A percentile compares a stretch with the other conserved stretches of the same genome.
phyloP scores from a whole-genome alignment of 2,329 filamentous ascomycete genomes.

The Myriangium duriaei region DNA sequence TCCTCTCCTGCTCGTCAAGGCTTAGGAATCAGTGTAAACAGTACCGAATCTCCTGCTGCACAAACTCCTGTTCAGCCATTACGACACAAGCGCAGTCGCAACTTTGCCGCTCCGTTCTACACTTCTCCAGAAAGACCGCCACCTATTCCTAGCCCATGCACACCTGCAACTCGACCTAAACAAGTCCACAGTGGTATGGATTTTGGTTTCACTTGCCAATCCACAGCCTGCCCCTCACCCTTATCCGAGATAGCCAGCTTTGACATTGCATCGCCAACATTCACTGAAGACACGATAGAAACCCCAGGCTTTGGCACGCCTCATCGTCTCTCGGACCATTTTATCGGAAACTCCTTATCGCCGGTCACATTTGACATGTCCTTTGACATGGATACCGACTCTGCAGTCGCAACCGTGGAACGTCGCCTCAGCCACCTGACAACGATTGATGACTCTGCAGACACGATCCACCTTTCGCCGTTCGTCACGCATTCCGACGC shows the following conservation, averaged over 20 bases:
- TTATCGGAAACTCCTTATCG: slow-evolving; percentile 1
- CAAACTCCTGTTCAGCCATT: no score
- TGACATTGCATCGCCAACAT: slow-evolving; percentile 21
- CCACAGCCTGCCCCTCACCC: slow-evolving; percentile 3
- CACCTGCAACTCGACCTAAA: no score
- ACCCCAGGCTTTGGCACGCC: slow-evolving; percentile 18
- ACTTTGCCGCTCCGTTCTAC: slow-evolving; percentile 12
- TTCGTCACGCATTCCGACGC: slow-evolving; percentile 4
- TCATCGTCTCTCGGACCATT: slow-evolving; percentile 13
- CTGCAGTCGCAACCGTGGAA: slow-evolving; percentile 1
- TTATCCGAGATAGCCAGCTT: slow-evolving; percentile 7
- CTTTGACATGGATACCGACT: not conserved
- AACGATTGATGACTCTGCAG: slow-evolving; percentile 1
- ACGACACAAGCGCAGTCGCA: slow-evolving; percentile 7
- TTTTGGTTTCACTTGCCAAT: not conserved
- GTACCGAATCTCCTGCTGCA: no score
- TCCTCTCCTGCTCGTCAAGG: no score
- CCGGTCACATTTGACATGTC: not conserved
- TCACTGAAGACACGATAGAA: slow-evolving; percentile 22
- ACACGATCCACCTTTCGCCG: slow-evolving; percentile 1
- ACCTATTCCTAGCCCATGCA: slow-evolving; percentile 9
- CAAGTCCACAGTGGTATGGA: slow-evolving; percentile 9
- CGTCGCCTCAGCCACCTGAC: slow-evolving; percentile 6
- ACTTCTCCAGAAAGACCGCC: slow-evolving; percentile 5
- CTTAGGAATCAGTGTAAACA: no score